Conservation (phyloP, 139 green algal genomes). For the Micractinium conductrix region DNA sequence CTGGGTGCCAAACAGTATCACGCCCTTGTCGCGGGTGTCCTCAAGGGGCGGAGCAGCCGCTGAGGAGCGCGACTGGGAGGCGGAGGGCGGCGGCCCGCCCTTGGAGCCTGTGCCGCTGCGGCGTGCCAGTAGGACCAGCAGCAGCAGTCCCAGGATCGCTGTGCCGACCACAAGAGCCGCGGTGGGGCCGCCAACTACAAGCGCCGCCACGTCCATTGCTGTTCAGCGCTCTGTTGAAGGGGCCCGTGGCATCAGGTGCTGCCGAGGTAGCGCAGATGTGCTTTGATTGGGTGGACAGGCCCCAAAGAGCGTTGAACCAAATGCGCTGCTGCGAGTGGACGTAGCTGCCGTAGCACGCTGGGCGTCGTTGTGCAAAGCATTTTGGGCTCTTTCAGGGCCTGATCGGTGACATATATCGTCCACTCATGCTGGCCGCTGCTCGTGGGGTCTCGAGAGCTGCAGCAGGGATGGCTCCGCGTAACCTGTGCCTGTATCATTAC, state of each 20-base stretch:
- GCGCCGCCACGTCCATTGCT: not conserved
- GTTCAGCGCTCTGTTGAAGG: too few species aligned
- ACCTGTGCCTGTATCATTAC: conserved; percentile 49
- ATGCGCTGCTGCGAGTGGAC: not conserved
- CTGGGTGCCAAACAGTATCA: conserved; percentile 78
- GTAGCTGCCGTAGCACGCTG: too few species aligned
- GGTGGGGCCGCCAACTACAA: not conserved
- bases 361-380: not conserved
- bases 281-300: too few species aligned
- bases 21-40: conserved; percentile 3
- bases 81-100: not conserved
- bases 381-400: too few species aligned
- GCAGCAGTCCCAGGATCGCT: conserved; percentile 25
- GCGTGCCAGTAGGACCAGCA: conserved; percentile 6
- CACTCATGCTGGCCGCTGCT: too few species aligned
- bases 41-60: not conserved
- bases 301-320: too few species aligned
- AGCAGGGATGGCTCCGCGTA: not conserved
- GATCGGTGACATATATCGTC: too few species aligned
- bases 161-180: conserved; percentile 25
- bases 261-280: too few species aligned
- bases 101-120: not conserved
- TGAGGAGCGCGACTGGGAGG: not conserved
- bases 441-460: too few species aligned
- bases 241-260: too few species aligned